Evolutionary conservation across 768 basidiomycete genomes (phyloP), one percentile per base, ranked within the genome.

Genomic region (Leccinum longicurvipes): DNA sequence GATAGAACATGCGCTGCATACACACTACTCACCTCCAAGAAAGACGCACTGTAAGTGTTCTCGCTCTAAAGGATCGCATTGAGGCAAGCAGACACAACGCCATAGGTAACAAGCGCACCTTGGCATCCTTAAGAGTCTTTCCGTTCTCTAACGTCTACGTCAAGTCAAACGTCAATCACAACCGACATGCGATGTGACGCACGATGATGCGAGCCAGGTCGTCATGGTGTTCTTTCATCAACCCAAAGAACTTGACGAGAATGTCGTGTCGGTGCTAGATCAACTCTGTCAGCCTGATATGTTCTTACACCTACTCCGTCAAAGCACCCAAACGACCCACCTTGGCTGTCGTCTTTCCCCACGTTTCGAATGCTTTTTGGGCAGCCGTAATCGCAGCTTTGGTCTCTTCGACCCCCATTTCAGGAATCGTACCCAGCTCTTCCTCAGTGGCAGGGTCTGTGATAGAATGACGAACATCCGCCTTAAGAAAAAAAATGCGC

Each of bases 131-230:
- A 44, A 97, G 74, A 8, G 93, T 81, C 75, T 98, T 99, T 32
- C 97, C 97, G 66, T 99, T 99, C 76, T 99, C 97, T 57, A 94
- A 74, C 6, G 93, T 95, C 91, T 93, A 70, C 36, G 47, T 45
- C 50, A 46, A 3, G 57, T 64, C 31, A 63, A 28, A 41, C 34
- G 25, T 57, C 45, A 46, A 59, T 27, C 31, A 51, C 29, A n/a
- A 45, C 17, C 48, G 32, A 39, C 21, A 48, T 39, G 23, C 36
- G 15, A 51, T 7, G 24, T 31, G 21, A 76, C 87, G 67, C 50
- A 91, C 92, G 61, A 97, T 91, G 56, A 99, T 82, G 44, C 89
- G 82, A 3, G 84, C 83, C 34, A 99, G 77, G 69, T 99, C 97
- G 32, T 97, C 93, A 32, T 85, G 76, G 68, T 97, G 82, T 65